Percentiles rank a stretch among this genome's conserved stretches.
These are phyloP conservation scores for Sporothrix mexicana DNA, from an alignment of 2,329 filamentous ascomycete species.

Conservation along the genomic window DNA sequence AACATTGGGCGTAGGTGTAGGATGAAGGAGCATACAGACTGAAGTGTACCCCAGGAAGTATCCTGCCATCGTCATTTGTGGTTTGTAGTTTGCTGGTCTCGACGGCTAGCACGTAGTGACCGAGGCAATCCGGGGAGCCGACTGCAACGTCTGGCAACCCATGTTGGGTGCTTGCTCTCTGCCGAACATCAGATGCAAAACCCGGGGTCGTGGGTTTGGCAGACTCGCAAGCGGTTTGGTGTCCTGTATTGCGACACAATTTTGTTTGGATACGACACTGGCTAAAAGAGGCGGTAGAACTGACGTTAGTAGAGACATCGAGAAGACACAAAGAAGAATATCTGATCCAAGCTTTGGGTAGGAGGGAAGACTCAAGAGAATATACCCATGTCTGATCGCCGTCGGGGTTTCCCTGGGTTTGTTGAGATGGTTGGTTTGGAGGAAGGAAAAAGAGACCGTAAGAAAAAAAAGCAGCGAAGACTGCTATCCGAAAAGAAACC, in stretches of 20 bases:
- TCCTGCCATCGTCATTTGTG: neutral
- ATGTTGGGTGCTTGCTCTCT: neutral
- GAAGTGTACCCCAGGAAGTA: neutral
- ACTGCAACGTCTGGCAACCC: neutral
- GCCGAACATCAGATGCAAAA: conserved; percentile 18
- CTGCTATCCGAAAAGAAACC: neutral
- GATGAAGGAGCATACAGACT: neutral
- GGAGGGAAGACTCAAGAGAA: neutral
- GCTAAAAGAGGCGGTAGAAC: conserved; percentile 15
- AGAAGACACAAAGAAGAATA: neutral
- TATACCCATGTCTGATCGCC: conserved; percentile 19
- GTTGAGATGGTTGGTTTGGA: neutral
- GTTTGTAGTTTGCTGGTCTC: neutral
- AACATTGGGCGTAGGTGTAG: no score
- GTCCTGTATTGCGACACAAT: neutral
- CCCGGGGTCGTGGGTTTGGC: conserved; percentile 5
- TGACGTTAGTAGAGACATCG: neutral
- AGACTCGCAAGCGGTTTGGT: neutral
- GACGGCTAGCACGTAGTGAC: neutral
- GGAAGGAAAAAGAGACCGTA: neutral
- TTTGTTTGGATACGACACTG: conserved; percentile 18
- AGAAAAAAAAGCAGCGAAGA: neutral
- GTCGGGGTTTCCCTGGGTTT: neutral
- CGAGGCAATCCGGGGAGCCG: conserved; percentile 18
- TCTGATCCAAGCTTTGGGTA: neutral